Evolutionary conservation across 2,329 filamentous ascomycete genomes (phyloP).

Genomic region (Ophiosphaerella narmari): DNA sequence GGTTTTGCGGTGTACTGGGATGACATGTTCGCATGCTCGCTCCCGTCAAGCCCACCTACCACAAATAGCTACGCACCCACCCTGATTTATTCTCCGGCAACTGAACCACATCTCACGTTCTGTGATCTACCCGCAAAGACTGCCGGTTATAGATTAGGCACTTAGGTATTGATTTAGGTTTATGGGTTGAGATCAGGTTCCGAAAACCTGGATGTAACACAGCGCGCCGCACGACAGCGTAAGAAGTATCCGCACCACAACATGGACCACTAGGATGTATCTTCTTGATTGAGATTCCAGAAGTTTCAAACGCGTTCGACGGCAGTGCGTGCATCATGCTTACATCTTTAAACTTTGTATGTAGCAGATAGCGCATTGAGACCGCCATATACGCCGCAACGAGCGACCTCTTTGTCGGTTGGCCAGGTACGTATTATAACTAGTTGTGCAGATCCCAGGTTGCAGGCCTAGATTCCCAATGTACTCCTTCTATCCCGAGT

Average conservation of each 20-base stretch:
- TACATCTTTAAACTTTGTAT: background rate
- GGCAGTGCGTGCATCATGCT: conserved; percentile 1
- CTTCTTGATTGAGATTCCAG: background rate
- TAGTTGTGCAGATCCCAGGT: too few species aligned
- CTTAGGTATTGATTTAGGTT: background rate
- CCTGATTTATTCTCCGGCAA: too few species aligned
- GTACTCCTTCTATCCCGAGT: background rate
- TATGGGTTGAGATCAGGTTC: conserved; percentile 8
- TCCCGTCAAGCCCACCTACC: too few species aligned
- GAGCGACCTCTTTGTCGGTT: too few species aligned
- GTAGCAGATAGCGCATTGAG: background rate
- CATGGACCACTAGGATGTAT: background rate
- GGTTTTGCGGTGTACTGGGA: too few species aligned
- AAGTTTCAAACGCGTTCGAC: conserved; percentile 2
- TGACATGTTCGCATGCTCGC: too few species aligned
- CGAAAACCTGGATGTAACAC: conserved; percentile 13
- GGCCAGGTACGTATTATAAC: too few species aligned
- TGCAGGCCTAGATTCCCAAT: too few species aligned
- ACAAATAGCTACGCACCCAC: too few species aligned
- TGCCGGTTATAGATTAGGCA: too few species aligned
- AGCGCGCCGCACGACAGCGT: conserved; percentile 11
- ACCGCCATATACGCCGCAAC: background rate
- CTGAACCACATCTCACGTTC: background rate
- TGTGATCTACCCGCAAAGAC: background rate
- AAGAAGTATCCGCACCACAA: background rate